Evolutionary conservation across 2,329 filamentous ascomycete genomes (phyloP), one percentile per base, ranked within the genome.

Genomic region (Fusarium abutilonis): DNA sequence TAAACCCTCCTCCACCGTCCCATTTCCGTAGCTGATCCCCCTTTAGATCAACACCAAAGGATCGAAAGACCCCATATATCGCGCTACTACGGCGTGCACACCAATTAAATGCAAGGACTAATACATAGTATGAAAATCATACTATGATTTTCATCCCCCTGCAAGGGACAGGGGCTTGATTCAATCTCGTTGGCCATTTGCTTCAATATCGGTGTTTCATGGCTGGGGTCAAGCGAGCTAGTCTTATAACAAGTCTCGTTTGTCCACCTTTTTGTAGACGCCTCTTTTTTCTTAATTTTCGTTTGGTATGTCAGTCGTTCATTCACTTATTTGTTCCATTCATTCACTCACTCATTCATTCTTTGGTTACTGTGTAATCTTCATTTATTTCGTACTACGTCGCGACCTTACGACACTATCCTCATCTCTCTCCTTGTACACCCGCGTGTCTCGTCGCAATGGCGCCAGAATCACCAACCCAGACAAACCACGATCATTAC

Each of bases 401-500:
- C 15, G 28, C 35, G n/a, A 29, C 10, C 21, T 10, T 23, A 23
- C 28, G 9, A 23, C 11, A 13, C 13, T 4, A 19, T 17, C 23
- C 21, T 38, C 29, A 28, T 35, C 14, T 31, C 23, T 55, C 44
- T 31, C n/a, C 34, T 50, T 26, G 28, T 28, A 19, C 21, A 5
- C 21, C 11, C 15, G 47, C 11, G n/a, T 41, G 15, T 11, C 15
- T 9, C 8, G 9, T 17, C 15, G 13, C 32, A 60, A 70, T 70
- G 68, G 68, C 68, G 1, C 68, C 66, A 4, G 68, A 69, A 52
- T 48, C 54, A 9, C 63, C 66, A 9, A 66, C 63, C 8, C 68
- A 71, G 36, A 65, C 68, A 3, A 53, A 65, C n/a, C 47, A 56
- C 35, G 29, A 52, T 43, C 41, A 36, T 9, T 26, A 53, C 45